Percentiles rank a stretch among this genome's conserved stretches.
Conservation (phyloP, 768 basidiomycete species). For the Tricholoma bakamatsutake region DNA sequence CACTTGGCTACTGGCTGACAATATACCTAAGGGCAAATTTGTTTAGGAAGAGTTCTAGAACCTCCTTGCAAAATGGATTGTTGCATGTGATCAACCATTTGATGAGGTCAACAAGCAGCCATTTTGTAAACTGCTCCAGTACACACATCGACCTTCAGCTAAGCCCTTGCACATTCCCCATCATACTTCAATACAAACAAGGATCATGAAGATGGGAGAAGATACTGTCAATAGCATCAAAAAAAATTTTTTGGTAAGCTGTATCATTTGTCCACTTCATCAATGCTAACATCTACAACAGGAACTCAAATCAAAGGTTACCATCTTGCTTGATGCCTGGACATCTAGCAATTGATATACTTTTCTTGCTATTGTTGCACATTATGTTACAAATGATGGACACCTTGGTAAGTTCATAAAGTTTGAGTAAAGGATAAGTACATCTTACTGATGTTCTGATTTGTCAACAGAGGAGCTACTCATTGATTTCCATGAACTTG, state of each 20-base stretch:
- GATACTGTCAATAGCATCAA: too few species aligned
- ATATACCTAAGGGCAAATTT: too few species aligned
- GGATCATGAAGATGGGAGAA: too few species aligned
- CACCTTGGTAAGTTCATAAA: constrained; percentile 9
- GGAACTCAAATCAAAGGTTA: constrained; percentile 11
- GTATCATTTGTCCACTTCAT: background rate
- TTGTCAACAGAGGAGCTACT: constrained; percentile 25
- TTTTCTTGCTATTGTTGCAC: constrained; percentile 18
- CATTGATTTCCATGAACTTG: constrained; percentile 30
- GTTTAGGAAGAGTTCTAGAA: constrained; percentile 11
- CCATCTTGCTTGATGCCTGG: too few species aligned
- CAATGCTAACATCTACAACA: background rate
- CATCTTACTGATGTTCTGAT: constrained; percentile 3
- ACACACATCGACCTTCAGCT: background rate
- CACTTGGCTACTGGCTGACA: too few species aligned
- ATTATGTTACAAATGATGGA: constrained; percentile 17
- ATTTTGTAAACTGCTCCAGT: constrained; percentile 10
- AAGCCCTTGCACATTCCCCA: background rate
- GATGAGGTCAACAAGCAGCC: constrained; percentile 8
- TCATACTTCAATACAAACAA: background rate
- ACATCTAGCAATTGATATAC: constrained; percentile 19
- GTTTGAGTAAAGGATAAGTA: background rate
- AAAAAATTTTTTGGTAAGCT: too few species aligned
- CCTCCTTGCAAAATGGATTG: constrained; percentile 7
- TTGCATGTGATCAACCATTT: constrained; percentile 16